Evolutionary conservation across 2,329 filamentous ascomycete species (phyloP).

Genomic region (Cercospora canescens): DNA sequence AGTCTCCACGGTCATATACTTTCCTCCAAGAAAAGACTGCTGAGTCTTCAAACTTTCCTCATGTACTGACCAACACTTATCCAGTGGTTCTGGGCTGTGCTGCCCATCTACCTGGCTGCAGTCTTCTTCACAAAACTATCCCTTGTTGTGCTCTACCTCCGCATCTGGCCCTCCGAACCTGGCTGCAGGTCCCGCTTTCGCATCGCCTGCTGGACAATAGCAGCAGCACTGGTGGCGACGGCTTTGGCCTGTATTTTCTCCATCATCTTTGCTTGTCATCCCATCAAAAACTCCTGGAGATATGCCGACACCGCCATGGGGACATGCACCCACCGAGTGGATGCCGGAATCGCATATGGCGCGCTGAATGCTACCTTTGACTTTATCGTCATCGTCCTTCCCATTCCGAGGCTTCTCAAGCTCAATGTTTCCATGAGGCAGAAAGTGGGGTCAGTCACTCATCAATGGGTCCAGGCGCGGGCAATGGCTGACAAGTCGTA

Average conservation of each 20-base stretch:
- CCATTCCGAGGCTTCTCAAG: conserved; percentile 13
- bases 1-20: not conserved
- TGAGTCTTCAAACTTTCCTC: not conserved
- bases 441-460: conserved; percentile 15
- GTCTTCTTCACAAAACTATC: conserved; percentile 17
- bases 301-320: conserved; percentile 8
- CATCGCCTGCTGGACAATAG: conserved; percentile 9
- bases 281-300: conserved; percentile 15
- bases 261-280: conserved; percentile 15
- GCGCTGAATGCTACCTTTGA: conserved; percentile 16
- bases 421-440: conserved; percentile 13
- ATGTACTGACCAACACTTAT: not conserved
- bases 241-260: conserved; percentile 10
- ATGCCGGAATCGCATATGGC: conserved; percentile 11
- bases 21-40: not conserved
- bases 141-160: conserved; percentile 20
- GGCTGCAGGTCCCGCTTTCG: conserved; percentile 9
- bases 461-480: not conserved
- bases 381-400: conserved; percentile 16
- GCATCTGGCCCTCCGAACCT: conserved; percentile 7
- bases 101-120: conserved; percentile 17
- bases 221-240: not conserved
- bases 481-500: not conserved
- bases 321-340: conserved; percentile 14
- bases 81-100: conserved; percentile 18